A percentile compares a stretch with the other conserved stretches of the same genome.
Conservation (phyloP, 164 flowering plant genomes). For the Chimonanthus salicifolius region DNA sequence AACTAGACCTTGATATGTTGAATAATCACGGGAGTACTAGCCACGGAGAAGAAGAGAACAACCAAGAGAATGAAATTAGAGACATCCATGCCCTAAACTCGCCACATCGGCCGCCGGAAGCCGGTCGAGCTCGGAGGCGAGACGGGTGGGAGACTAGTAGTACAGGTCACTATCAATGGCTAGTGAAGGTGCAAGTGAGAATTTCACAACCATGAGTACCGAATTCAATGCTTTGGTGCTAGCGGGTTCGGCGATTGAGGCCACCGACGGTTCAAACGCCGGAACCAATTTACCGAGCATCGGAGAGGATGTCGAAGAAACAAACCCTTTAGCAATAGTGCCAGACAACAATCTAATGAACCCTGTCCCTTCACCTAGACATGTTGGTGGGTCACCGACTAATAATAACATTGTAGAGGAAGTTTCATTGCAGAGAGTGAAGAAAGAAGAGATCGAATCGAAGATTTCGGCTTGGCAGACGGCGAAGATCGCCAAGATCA, state of each 20-base stretch:
- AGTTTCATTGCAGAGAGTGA: conserved; percentile 58
- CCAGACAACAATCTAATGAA: conserved; percentile 25
- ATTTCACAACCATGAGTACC: conserved; percentile 25
- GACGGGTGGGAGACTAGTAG: conserved; percentile 50
- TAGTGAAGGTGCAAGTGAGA: conserved; percentile 33
- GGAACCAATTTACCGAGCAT: conserved; percentile 1
- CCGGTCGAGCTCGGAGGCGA: conserved; percentile 11
- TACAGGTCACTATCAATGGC: conserved; percentile 37
- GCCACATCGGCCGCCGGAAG: conserved; percentile 17
- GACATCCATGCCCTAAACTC: conserved; percentile 72
- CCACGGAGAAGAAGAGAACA: conserved; percentile 10
- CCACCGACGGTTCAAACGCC: background rate
- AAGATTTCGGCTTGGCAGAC: conserved; percentile 91
- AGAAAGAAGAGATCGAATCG: conserved; percentile 78
- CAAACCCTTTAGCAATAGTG: conserved; percentile 36
- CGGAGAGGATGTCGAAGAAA: conserved; percentile 17
- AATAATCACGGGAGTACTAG: conserved; percentile 19
- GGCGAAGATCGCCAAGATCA: conserved; percentile 73
- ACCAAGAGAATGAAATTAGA: conserved; percentile 25
- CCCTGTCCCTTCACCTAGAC: conserved; percentile 23
- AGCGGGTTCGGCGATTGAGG: conserved; percentile 24
- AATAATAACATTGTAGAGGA: conserved; percentile 12
- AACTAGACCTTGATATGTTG: conserved; percentile 16
- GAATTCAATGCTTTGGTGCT: conserved; percentile 41
- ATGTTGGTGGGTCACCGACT: background rate